Evolutionary conservation across 352 stramenopile genomes (phyloP), one percentile per base, ranked within the genome.

Genomic region (Phytophthora ramorum): DNA sequence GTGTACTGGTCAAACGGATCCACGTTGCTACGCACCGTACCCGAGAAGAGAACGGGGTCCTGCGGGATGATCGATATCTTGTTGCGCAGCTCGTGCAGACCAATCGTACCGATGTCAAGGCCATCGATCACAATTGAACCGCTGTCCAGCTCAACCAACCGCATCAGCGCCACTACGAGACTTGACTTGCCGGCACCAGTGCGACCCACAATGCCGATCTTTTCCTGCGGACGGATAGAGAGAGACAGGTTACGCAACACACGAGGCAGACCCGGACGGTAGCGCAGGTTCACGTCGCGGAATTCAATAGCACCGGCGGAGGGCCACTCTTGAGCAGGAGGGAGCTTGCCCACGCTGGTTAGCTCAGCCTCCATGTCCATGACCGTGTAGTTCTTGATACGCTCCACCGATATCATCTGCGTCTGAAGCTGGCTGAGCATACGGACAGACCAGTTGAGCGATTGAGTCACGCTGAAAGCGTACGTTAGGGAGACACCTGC

Each of bases 1-100:
- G 69, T 80, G 75, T 91, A 97, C 63, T 97, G 66, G 22, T 88
- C 74, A 66, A 98, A 98, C 16, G 96, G 96, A 67, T 99, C 95
- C 28, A 99, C 61, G 53, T 98, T 98, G 52, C 78, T 89, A 17
- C 93, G 82, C 34, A 99, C 78, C 1, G 83, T 94, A n/a, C 97
- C 96, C 7, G 85, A 93, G 73, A 99, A 99, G 37, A 99, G 68
- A 3, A 98, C 91, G 14, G 97, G 96, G 57, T 99, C 93, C 73
- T 99, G 96, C 4, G 91, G 91, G 26, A 97, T 98, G 47, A 99
- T 97, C 19, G 95, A 71, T 34, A 89, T 76, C 49, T 83, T 83
- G 45, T 48, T 70, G 20, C 84, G 80, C 32, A 93, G 46, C 20
- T 79, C 71, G 41, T 88, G 74, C 37, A 93, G 54, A 3, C 76